Evolutionary conservation across 2,329 filamentous ascomycete genomes (phyloP).

Genomic region (Rutstroemia sp.): DNA sequence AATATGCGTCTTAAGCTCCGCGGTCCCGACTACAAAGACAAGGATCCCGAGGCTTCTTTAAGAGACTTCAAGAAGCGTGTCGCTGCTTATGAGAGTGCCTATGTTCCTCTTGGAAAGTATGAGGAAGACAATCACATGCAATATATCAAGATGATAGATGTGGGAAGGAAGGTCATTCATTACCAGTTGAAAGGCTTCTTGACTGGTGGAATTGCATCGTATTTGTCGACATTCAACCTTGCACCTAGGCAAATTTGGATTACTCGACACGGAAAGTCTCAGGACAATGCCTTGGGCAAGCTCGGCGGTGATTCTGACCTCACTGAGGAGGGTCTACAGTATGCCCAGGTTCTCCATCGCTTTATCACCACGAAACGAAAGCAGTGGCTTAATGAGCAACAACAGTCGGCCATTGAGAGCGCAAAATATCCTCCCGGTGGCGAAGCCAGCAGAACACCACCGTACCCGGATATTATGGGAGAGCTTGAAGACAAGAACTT

Average conservation of each 20-base stretch:
- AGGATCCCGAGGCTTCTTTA: slow-evolving; percentile 78
- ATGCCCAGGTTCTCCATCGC: slow-evolving; percentile 68
- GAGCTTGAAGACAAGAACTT: slow-evolving; percentile 78
- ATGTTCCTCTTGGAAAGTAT: slow-evolving; percentile 81
- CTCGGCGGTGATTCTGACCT: slow-evolving; percentile 87
- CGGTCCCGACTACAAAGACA: slow-evolving; percentile 90
- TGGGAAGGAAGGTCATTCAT: slow-evolving; percentile 87
- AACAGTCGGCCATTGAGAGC: slow-evolving; percentile 60
- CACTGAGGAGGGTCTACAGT: slow-evolving; percentile 71
- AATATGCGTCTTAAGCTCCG: slow-evolving; percentile 97
- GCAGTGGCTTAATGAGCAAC: slow-evolving; percentile 77
- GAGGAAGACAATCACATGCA: slow-evolving; percentile 88
- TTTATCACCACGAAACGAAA: slow-evolving; percentile 79
- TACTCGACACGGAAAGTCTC: slow-evolving; percentile 85
- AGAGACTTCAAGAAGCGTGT: slow-evolving; percentile 91
- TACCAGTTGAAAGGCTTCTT: slow-evolving; percentile 89
- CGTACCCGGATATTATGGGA: slow-evolving; percentile 75
- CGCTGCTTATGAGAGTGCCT: slow-evolving; percentile 87
- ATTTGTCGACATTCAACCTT: slow-evolving; percentile 93
- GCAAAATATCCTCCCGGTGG: slow-evolving; percentile 71
- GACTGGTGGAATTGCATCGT: slow-evolving; percentile 86
- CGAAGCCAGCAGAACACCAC: slow-evolving; percentile 86
- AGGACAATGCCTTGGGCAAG: slow-evolving; percentile 79
- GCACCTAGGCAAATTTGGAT: slow-evolving; percentile 97
- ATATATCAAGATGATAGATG: slow-evolving; percentile 94